Evolutionary conservation across 2,329 filamentous ascomycete species (phyloP).

Genomic region (Aspergillus flavus): DNA sequence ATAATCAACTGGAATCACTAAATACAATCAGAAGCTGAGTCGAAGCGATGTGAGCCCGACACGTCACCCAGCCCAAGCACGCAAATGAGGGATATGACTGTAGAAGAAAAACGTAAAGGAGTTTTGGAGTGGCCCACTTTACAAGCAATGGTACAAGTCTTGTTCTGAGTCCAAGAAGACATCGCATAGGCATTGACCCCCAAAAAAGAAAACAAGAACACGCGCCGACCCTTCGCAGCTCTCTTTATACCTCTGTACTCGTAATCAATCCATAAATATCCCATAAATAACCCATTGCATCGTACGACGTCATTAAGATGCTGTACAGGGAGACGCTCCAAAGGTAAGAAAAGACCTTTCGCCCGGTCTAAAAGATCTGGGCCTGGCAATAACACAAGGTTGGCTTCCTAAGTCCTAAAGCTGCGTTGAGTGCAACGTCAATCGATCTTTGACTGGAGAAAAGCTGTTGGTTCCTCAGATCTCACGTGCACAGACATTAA

Average conservation of each 20-base stretch:
- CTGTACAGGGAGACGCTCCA: conserved; percentile 15
- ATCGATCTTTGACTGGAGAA: background rate
- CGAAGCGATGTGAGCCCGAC: background rate
- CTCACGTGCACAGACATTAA: conserved; percentile 24
- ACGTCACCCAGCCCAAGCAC: background rate
- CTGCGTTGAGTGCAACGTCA: background rate
- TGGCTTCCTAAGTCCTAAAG: background rate
- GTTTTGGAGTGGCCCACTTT: background rate
- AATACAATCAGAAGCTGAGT: background rate
- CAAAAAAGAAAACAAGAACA: conserved; percentile 1
- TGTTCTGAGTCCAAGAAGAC: conserved; percentile 1
- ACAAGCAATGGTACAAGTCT: conserved; percentile 7
- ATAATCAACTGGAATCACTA: background rate
- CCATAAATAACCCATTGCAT: conserved; percentile 20
- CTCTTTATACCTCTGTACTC: background rate
- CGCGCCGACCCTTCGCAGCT: background rate
- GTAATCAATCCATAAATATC: conserved; percentile 12
- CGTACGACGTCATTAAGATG: conserved; percentile 19
- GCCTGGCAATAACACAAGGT: background rate
- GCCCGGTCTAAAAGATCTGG: background rate
- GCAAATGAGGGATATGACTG: conserved; percentile 1
- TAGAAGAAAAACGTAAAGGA: conserved; percentile 1
- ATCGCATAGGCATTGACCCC: background rate
- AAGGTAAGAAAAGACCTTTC: conserved; percentile 10
- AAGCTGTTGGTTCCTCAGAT: conserved; percentile 12